phyloP scores from a whole-genome alignment of 2,329 filamentous ascomycete genomes.

The Epichloe glyceriae region DNA sequence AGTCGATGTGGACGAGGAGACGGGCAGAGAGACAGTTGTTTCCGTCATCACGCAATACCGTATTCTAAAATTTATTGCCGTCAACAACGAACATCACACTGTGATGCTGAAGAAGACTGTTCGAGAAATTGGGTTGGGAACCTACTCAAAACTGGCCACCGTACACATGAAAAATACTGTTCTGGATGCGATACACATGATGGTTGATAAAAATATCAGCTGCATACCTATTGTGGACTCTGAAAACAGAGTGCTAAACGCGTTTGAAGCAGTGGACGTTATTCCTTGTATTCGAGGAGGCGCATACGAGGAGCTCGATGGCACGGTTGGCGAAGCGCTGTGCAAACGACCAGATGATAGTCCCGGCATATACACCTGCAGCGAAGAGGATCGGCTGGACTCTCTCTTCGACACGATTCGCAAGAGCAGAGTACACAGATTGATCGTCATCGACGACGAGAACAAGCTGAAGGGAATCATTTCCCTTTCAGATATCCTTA shows the following conservation, averaged over 20 bases:
- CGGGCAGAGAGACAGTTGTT: slow-evolving; percentile 79
- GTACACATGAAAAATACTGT: slow-evolving; percentile 83
- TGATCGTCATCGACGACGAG: slow-evolving; percentile 86
- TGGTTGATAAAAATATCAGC: slow-evolving; percentile 88
- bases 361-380: slow-evolving; percentile 93
- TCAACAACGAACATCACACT: slow-evolving; percentile 78
- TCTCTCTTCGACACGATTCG: slow-evolving; percentile 95
- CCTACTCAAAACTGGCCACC: slow-evolving; percentile 68
- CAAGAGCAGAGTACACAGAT: slow-evolving; percentile 82
- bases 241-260: slow-evolving; percentile 69
- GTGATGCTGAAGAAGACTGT: slow-evolving; percentile 80
- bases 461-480: slow-evolving; percentile 78
- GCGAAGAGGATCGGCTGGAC: slow-evolving; percentile 78
- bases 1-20: slow-evolving; percentile 89
- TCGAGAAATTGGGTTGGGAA: slow-evolving; percentile 71
- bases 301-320: slow-evolving; percentile 77
- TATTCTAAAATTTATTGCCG: slow-evolving; percentile 95
- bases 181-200: slow-evolving; percentile 83
- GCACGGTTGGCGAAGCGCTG: slow-evolving; percentile 78
- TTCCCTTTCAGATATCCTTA: slow-evolving; percentile 89
- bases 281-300: slow-evolving; percentile 92
- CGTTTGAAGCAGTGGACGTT: slow-evolving; percentile 96
- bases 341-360: slow-evolving; percentile 83
- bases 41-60: slow-evolving; percentile 97
- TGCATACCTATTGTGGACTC: slow-evolving; percentile 86